Conservation (phyloP, 768 basidiomycete species). For the Mycena polygramma region DNA sequence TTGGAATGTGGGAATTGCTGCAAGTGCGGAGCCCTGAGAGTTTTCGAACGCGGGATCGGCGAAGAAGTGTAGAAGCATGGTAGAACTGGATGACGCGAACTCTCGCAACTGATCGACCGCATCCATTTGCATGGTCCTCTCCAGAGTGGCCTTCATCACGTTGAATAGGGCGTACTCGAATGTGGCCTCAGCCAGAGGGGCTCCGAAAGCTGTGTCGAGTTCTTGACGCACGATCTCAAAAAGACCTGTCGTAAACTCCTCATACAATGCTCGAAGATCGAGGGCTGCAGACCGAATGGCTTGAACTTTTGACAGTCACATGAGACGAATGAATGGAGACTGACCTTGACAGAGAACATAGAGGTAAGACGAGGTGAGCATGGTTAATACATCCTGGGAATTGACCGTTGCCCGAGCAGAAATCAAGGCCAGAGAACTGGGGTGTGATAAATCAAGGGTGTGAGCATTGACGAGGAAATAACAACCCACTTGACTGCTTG, state of each 20-base stretch:
- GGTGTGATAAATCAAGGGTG: not conserved
- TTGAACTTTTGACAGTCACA: not conserved
- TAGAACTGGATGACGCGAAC: slow-evolving; percentile 69
- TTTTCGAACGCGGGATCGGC: slow-evolving; percentile 56
- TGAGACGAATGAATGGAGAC: slow-evolving; percentile 9
- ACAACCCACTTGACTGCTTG: slow-evolving; percentile 81
- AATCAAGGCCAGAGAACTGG: slow-evolving; percentile 51
- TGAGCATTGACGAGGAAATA: not conserved
- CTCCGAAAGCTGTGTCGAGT: slow-evolving; percentile 58
- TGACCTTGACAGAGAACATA: slow-evolving; percentile 77
- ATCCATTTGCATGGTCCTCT: slow-evolving; percentile 80
- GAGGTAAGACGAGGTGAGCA: slow-evolving; percentile 81
- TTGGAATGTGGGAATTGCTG: slow-evolving; percentile 67
- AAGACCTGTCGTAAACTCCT: slow-evolving; percentile 67
- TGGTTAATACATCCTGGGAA: slow-evolving; percentile 82
- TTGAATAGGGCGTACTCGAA: slow-evolving; percentile 55
- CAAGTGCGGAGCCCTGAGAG: slow-evolving; percentile 45
- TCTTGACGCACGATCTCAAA: slow-evolving; percentile 63
- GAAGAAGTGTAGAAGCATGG: slow-evolving; percentile 61
- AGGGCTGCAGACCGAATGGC: slow-evolving; percentile 59
- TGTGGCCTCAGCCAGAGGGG: slow-evolving; percentile 47
- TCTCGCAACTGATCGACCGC: slow-evolving; percentile 73
- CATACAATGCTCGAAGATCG: slow-evolving; percentile 81
- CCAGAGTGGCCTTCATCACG: slow-evolving; percentile 67
- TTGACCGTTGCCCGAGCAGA: slow-evolving; percentile 85